phyloP scores from a whole-genome alignment of 805 yeast species.

The Metschnikowia similis region DNA sequence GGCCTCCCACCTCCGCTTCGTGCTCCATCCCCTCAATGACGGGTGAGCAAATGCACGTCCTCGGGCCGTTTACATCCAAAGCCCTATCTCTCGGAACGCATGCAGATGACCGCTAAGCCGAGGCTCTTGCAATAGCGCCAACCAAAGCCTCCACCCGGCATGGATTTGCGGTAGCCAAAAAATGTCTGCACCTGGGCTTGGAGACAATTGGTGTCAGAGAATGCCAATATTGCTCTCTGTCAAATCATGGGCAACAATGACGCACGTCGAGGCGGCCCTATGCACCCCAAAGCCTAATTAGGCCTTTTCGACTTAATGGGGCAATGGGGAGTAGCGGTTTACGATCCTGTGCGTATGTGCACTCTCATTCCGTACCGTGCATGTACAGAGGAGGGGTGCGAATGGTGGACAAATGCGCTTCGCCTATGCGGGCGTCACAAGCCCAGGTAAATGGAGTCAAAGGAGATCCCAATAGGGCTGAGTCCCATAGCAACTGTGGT shows the following conservation, averaged over 20 bases:
- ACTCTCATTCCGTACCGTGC: slow-evolving; percentile 2
- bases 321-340: neutral
- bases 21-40: slow-evolving; percentile 3
- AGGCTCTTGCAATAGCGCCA: neutral
- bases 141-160: neutral
- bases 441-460: neutral
- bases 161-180: neutral
- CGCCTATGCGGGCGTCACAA: neutral
- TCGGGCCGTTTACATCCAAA: neutral
- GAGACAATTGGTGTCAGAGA: neutral
- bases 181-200: neutral
- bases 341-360: neutral
- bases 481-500: too few relatives aligned
- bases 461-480: too few relatives aligned
- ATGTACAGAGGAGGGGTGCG: slow-evolving; percentile 8
- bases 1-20: neutral
- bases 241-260: neutral
- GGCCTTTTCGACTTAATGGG: slow-evolving; percentile 7
- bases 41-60: neutral
- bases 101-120: neutral
- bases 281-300: slow-evolving; percentile 2
- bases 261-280: neutral
- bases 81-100: neutral
- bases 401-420: neutral
- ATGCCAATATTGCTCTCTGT: neutral